Percentiles rank a stretch among this genome's conserved stretches.
Evolutionary conservation across 345 rosid species (phyloP).

Genomic region (Raphanus raphanistrum): DNA sequence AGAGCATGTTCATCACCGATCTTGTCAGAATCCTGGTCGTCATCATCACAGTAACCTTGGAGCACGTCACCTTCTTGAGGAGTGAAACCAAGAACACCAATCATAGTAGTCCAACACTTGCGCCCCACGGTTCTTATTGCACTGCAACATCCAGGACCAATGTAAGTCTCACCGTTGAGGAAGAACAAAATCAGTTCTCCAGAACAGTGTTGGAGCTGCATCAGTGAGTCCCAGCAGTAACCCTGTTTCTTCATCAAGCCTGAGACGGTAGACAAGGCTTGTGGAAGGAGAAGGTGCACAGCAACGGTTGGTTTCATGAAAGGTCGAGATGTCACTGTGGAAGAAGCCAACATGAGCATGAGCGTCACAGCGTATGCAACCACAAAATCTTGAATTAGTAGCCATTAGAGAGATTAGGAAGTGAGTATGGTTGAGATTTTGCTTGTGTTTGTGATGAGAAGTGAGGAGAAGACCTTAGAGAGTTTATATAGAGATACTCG

Average conservation of each 20-base stretch:
- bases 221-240: conserved; percentile 71
- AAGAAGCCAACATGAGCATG: conserved; percentile 31
- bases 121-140: conserved; percentile 55
- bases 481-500: conserved; percentile 24
- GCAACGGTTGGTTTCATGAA: conserved; percentile 28
- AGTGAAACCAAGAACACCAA: conserved; percentile 60
- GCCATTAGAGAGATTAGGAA: conserved; percentile 11
- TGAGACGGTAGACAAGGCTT: conserved; percentile 43
- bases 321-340: conserved; percentile 27
- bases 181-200: conserved; percentile 76
- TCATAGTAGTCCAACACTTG: conserved; percentile 68
- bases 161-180: conserved; percentile 65
- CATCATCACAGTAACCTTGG: conserved; percentile 64
- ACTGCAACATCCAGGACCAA: conserved; percentile 62
- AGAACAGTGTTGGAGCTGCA: conserved; percentile 73
- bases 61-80: conserved; percentile 63
- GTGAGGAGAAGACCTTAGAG: not conserved
- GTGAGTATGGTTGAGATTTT: not conserved
- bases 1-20: conserved; percentile 12
- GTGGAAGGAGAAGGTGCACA: conserved; percentile 26
- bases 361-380: conserved; percentile 21
- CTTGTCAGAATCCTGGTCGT: conserved; percentile 8
- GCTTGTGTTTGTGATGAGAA: conserved; percentile 27
- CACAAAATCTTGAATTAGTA: not conserved
- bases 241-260: conserved; percentile 50